Evolutionary conservation across 768 basidiomycete genomes (phyloP), one percentile per base, ranked within the genome.

Genomic region (Termitomyces sp.): DNA sequence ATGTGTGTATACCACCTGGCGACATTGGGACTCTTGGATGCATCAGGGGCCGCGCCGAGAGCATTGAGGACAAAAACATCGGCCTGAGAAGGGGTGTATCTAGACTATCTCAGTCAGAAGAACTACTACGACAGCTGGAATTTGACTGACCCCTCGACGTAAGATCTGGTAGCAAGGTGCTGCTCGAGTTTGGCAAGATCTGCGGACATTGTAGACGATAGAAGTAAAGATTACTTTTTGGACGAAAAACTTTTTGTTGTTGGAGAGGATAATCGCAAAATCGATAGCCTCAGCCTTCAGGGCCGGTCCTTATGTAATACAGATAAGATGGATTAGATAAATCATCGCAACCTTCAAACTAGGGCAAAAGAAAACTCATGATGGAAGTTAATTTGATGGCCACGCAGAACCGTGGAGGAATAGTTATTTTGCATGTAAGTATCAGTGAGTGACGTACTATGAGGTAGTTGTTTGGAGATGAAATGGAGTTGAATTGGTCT

Each of bases 1-100:
- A 97, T 96, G 77, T 98, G 97, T 60, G 76, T 85, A 82, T 93
- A 96, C 96, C 96, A 98, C 68, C 96, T 82, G 34, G 89, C 81
- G 52, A 85, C 83, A 73, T 92, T 81, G 58, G 92, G 92, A 73
- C 81, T 79, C 51, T 78, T 68, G 44, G 84, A 70, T 44, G 86
- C 81, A 60, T 82, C 78, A 51, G 92, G 92, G 16, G 82, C 81
- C 27, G 82, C 77, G 38, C 79, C 65, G 71, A 98, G 77, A 16
- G 89, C 80, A 70, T 90, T 92, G 84, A 89, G 95, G 69, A 96
- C 92, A 60, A 81, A 82, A 45, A 97, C 94, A 76, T 98, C 94
- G 53, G 95, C 92, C 75, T 97, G 95, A 40, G 94, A 95, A 44
- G 95, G 89, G 40, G 86, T 85, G 76, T 91, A 95, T 54, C 95